These are phyloP conservation scores for Trametes cinnabarina DNA, from an alignment of 768 basidiomycete species.

Conservation along the genomic window DNA sequence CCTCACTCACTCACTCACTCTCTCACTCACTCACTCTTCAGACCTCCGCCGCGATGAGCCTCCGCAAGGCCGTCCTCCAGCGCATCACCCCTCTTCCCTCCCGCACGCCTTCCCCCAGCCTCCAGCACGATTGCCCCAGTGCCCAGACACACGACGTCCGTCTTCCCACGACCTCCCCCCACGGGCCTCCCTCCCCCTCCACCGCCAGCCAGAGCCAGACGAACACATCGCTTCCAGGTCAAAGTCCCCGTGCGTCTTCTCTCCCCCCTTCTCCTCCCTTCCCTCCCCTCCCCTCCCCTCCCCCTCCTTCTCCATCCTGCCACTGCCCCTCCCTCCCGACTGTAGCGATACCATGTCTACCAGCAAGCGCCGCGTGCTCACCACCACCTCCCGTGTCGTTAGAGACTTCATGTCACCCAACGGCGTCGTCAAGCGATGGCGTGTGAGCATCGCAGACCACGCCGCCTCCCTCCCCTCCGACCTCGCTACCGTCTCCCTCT, in stretches of 20 bases:
- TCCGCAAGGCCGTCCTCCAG: slow-evolving; percentile 22
- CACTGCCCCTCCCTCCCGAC: not conserved
- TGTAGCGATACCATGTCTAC: not conserved
- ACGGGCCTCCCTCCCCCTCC: not conserved
- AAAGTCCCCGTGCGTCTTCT: slow-evolving; percentile 16
- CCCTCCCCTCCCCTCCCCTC: not conserved
- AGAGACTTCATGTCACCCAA: slow-evolving; percentile 17
- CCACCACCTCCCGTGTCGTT: not conserved
- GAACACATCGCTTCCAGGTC: slow-evolving; percentile 11
- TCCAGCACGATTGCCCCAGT: slow-evolving; percentile 18
- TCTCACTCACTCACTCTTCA: not conserved
- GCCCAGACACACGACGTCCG: slow-evolving; percentile 6
- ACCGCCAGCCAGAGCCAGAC: slow-evolving; percentile 13
- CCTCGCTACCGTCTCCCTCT: slow-evolving; percentile 15
- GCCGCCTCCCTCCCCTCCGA: slow-evolving; percentile 14
- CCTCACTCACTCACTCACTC: not conserved
- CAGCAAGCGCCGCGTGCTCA: slow-evolving; percentile 1
- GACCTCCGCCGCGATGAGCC: slow-evolving; percentile 11
- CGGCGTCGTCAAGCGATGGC: slow-evolving; percentile 21
- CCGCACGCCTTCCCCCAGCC: slow-evolving; percentile 17
- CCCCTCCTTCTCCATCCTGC: not conserved
- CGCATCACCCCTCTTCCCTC: slow-evolving; percentile 19
- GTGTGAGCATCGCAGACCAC: slow-evolving; percentile 16
- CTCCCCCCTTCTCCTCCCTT: not conserved
- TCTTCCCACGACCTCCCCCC: slow-evolving; percentile 6